phyloP scores from a whole-genome alignment of 495 filamentous ascomycete species.

The Aspergillus homomorphus region DNA sequence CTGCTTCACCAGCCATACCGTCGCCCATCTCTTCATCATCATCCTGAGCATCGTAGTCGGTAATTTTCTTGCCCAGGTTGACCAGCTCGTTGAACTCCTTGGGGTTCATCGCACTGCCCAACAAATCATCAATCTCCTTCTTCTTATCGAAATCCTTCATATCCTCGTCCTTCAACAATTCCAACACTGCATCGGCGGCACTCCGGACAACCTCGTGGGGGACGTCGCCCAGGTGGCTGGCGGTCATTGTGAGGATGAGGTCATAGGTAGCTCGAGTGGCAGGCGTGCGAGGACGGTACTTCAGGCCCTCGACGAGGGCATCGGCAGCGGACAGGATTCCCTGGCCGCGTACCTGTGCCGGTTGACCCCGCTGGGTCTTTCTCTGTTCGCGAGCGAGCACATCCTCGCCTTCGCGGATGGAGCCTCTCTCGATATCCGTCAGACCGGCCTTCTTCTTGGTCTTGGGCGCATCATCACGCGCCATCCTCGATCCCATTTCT shows the following conservation, averaged over 20 bases:
- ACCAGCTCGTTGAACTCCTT: slow-evolving; percentile 97
- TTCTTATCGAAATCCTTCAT: slow-evolving; percentile 99
- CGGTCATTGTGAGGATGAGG: slow-evolving; percentile 87
- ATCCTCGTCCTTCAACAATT: slow-evolving; percentile 89
- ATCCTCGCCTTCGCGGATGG: slow-evolving; percentile 80
- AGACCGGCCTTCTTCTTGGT: slow-evolving; percentile 68
- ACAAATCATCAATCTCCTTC: slow-evolving; percentile 90
- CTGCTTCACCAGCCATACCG: slow-evolving; percentile 56
- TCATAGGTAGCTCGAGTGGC: slow-evolving; percentile 95
- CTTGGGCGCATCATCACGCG: slow-evolving; percentile 75
- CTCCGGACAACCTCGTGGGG: slow-evolving; percentile 87
- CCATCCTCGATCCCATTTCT: slow-evolving; percentile 87
- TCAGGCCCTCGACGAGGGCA: slow-evolving; percentile 77
- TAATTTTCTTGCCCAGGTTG: slow-evolving; percentile 98
- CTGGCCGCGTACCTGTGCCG: slow-evolving; percentile 67
- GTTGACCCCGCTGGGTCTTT: slow-evolving; percentile 77
- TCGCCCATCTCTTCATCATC: slow-evolving; percentile 87
- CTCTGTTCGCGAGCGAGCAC: slow-evolving; percentile 81
- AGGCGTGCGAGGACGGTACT: slow-evolving; percentile 85
- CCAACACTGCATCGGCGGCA: slow-evolving; percentile 89
- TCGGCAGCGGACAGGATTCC: slow-evolving; percentile 84
- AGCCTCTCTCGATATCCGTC: slow-evolving; percentile 69
- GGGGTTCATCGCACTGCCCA: slow-evolving; percentile 74
- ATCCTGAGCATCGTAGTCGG: slow-evolving; percentile 95
- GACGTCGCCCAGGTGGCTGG: slow-evolving; percentile 86